Percentiles rank a stretch among this genome's conserved stretches.
phyloP scores from a whole-genome alignment of 257 asterid species.

The Petunia secreta region DNA sequence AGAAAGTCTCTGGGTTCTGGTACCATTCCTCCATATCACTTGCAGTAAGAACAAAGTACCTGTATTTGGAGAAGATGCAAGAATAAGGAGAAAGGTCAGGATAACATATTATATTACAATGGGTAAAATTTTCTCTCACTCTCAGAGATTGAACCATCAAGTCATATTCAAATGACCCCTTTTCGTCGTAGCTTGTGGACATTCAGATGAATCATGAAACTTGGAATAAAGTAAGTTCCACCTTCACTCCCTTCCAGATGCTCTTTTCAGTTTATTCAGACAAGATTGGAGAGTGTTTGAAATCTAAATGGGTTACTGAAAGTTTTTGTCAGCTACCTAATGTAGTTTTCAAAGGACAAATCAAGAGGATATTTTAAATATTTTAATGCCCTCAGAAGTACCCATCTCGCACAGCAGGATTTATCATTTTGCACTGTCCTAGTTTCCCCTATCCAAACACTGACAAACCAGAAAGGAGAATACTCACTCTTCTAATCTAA shows the following conservation, averaged over 20 bases:
- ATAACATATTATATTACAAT: constrained; percentile 9
- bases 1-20: constrained; percentile 83
- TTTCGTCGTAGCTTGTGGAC: background rate
- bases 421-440: background rate
- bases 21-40: constrained; percentile 93
- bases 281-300: background rate
- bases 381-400: background rate
- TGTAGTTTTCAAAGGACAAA: constrained; percentile 3
- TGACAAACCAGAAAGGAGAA: background rate
- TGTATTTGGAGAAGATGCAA: constrained; percentile 46
- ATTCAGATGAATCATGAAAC: background rate
- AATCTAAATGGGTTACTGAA: constrained; percentile 9
- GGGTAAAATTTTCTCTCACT: constrained; percentile 9
- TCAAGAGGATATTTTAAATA: background rate
- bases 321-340: background rate
- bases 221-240: background rate
- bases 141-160: constrained; percentile 1
- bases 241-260: constrained; percentile 4
- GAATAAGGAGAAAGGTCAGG: constrained; percentile 32
- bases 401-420: background rate
- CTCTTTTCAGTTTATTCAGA: background rate
- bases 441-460: background rate
- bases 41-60: constrained; percentile 89
- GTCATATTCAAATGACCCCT: background rate
- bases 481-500: background rate